Percentiles rank a stretch among this genome's conserved stretches.
These are phyloP conservation scores for Cetradonia linearis DNA, from an alignment of 495 filamentous ascomycete genomes.

Conservation along the genomic window DNA sequence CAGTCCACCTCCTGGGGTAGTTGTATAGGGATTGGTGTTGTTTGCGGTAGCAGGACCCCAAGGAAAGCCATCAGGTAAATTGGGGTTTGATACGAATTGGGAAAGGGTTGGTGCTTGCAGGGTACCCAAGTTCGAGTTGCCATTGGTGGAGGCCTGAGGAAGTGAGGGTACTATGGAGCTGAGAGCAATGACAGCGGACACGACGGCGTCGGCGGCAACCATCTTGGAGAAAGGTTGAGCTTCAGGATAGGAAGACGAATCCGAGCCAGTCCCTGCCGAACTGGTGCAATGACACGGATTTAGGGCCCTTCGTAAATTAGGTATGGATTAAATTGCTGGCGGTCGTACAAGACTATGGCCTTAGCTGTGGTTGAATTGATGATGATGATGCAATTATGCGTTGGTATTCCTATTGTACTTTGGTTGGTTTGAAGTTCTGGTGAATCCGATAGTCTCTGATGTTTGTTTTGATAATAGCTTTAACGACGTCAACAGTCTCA, in stretches of 20 bases:
- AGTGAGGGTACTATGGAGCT: constrained; percentile 23
- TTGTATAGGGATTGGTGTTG: constrained; percentile 36
- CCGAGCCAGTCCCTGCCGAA: not conserved
- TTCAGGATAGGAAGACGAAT: not conserved
- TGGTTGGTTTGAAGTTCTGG: not conserved
- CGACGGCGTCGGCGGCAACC: constrained; percentile 5
- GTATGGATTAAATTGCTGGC: not conserved
- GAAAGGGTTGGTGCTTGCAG: constrained; percentile 36
- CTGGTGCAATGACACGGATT: not conserved
- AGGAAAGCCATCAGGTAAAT: constrained; percentile 33
- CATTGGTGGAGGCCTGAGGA: constrained; percentile 37
- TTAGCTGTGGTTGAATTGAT: not conserved
- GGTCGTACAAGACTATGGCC: not conserved
- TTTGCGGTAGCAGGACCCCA: constrained; percentile 39
- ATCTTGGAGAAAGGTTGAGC: not conserved
- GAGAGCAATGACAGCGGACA: constrained; percentile 1
- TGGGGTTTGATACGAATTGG: constrained; percentile 36
- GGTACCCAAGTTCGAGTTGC: constrained; percentile 38
- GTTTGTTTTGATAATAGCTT: too few relatives aligned
- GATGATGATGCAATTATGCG: not conserved
- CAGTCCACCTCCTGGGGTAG: constrained; percentile 25
- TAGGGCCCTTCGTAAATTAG: not conserved
- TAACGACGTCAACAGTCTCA: not conserved
- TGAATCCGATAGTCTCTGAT: not conserved
- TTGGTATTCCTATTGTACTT: not conserved